phyloP scores from a whole-genome alignment of 331 rosid genomes.

The Ulmus americana region DNA sequence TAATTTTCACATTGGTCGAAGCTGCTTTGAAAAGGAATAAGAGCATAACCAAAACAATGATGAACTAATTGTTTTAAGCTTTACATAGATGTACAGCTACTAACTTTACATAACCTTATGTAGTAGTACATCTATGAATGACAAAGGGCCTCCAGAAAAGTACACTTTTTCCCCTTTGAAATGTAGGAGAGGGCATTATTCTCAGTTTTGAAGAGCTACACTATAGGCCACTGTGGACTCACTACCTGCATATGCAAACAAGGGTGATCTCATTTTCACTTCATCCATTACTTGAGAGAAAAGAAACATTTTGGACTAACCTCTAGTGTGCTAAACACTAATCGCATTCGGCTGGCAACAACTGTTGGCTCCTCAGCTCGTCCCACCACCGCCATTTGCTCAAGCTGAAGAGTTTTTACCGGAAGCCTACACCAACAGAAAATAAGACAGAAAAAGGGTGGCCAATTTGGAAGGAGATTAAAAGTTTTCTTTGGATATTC shows the following conservation, averaged over 20 bases:
- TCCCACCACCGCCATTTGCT: conserved; percentile 87
- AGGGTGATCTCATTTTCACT: background rate
- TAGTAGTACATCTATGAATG: background rate
- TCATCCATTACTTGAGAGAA: background rate
- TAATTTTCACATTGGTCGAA: too few relatives aligned
- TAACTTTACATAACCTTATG: background rate
- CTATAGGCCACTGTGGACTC: conserved; percentile 97
- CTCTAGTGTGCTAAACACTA: conserved; percentile 92
- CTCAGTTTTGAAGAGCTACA: conserved; percentile 21
- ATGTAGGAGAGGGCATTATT: background rate
- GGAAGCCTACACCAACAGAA: conserved; percentile 69
- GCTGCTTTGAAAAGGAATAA: too few relatives aligned
- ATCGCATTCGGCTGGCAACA: conserved; percentile 87
- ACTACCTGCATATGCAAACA: conserved; percentile 60
- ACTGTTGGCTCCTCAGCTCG: conserved; percentile 79
- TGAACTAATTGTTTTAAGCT: background rate
- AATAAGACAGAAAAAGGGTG: background rate
- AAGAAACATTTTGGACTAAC: conserved; percentile 30
- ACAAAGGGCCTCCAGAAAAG: background rate
- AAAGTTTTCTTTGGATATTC: background rate
- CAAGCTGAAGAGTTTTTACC: conserved; percentile 89
- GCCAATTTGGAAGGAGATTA: background rate
- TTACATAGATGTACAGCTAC: background rate
- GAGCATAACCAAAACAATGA: too few relatives aligned
- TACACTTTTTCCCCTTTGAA: background rate